phyloP scores from a whole-genome alignment of 1,139 yeast species.

The Candida anutae region DNA sequence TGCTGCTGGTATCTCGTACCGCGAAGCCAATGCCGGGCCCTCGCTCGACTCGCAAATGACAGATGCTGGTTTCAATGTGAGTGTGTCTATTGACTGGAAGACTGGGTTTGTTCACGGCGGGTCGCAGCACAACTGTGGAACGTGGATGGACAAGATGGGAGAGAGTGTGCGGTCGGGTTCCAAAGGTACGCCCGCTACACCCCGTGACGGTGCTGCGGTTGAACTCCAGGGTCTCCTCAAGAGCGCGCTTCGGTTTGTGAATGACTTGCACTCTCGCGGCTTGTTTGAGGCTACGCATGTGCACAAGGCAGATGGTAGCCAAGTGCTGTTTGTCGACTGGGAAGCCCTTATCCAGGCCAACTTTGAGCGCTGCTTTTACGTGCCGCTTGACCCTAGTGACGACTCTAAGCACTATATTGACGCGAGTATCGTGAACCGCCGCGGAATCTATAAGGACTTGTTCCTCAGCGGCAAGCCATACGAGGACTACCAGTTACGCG shows the following conservation, averaged over 20 bases:
- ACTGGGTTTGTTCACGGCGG: slow-evolving; percentile 91
- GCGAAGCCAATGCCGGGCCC: slow-evolving; percentile 95
- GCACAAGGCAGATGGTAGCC: slow-evolving; percentile 46
- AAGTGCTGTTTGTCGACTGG: slow-evolving; percentile 59
- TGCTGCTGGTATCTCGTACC: slow-evolving; percentile 76
- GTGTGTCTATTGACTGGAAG: slow-evolving; percentile 75
- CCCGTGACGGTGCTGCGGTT: slow-evolving; percentile 94
- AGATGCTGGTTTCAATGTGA: slow-evolving; percentile 86
- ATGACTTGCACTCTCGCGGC: slow-evolving; percentile 46
- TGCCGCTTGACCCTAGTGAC: slow-evolving; percentile 54
- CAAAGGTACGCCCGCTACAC: slow-evolving; percentile 92
- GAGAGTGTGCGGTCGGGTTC: slow-evolving; percentile 79
- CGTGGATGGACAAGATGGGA: slow-evolving; percentile 99
- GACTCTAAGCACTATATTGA: slow-evolving; percentile 56
- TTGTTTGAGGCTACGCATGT: slow-evolving; percentile 52
- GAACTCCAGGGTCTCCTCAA: slow-evolving; percentile 87
- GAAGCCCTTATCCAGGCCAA: slow-evolving; percentile 56
- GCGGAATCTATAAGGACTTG: slow-evolving; percentile 91
- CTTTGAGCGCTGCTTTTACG: slow-evolving; percentile 71
- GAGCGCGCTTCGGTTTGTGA: slow-evolving; percentile 75
- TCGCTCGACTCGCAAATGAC: slow-evolving; percentile 85
- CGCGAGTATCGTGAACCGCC: slow-evolving; percentile 61
- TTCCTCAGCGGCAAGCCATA: slow-evolving; percentile 74
- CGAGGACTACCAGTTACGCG: slow-evolving; percentile 90
- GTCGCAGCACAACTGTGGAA: slow-evolving; percentile 87